Evolutionary conservation across 2,329 filamentous ascomycete genomes (phyloP), one percentile per base, ranked within the genome.

Genomic region (Pezicula neosporulosa): DNA sequence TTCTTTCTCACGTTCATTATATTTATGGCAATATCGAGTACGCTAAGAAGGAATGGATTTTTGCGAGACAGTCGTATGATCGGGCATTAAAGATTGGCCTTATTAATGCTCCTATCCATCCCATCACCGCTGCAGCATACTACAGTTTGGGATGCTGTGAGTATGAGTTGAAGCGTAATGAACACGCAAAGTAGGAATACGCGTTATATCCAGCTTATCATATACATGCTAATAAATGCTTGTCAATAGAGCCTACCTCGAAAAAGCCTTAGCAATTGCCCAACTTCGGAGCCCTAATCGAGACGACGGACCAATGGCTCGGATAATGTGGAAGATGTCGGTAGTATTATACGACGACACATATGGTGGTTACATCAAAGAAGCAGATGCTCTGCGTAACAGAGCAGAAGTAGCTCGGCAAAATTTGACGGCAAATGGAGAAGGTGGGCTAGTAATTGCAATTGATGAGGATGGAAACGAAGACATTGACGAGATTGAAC

Each of bases 371-470:
- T 57, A 44, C 36, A 19, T 45, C 18, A 43, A 51, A 9, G 52
- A 58, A 37, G 60, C 55, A 13, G 39, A 44, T 9, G 44, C 45
- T 9, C 19, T 58, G 33, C 39, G 54, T 6, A 52, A 41, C 8
- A 50, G 58, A 49, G 58, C 58, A 7, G 58, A 58, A 24, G 28
- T 60, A 4, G 58, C 58, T 4, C 41, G 45, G 35, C 39, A 48
- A 16, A 41, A 46, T 15, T 39, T 60, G 18, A 47, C 35, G 16
- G 53, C 48, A 6, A 60, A 64, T 38, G 67, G 62, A 7, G 65
- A 70, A 59, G 66, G 66, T 1, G 65, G 63, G 3, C 52, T 68
- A 21, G 60, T 62, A 15, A 57, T 67, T 13, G 54, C 57, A 3
- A 54, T 67, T 50, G 65, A 68, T 42, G 64, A 68, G 18, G 64